phyloP scores from a whole-genome alignment of 2,329 filamentous ascomycete species.

The Thelonectria discophora region DNA sequence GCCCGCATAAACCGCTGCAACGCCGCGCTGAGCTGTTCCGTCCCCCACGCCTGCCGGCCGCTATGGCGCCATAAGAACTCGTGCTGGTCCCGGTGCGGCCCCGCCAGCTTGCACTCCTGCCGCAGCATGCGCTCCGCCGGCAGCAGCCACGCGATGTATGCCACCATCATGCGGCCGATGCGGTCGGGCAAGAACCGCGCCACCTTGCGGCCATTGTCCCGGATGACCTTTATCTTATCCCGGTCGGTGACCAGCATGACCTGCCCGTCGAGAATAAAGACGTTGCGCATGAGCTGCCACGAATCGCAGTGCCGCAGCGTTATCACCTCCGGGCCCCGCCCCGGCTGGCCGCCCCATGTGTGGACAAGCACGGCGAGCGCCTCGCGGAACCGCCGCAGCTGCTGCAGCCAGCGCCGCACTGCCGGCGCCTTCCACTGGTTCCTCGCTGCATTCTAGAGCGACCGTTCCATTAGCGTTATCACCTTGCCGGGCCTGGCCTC shows the following conservation, averaged over 20 bases:
- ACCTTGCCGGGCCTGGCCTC: not conserved
- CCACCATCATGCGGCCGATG: conserved; percentile 17
- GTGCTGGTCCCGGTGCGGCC: not conserved
- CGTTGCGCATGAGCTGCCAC: conserved; percentile 18
- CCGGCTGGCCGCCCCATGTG: conserved; percentile 20
- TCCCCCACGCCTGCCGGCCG: not conserved
- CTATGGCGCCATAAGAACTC: not conserved
- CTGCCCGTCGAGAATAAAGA: conserved; percentile 21
- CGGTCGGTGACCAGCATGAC: conserved; percentile 26
- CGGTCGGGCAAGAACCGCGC: conserved; percentile 19
- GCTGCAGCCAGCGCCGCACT: conserved; percentile 11
- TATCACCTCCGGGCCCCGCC: conserved; percentile 20
- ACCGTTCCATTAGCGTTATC: not conserved
- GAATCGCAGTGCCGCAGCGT: conserved; percentile 25
- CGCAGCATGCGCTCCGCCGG: not conserved
- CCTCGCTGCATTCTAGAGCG: conserved; percentile 13
- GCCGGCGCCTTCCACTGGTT: conserved; percentile 9
- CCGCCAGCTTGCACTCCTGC: not conserved
- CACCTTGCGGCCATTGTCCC: conserved; percentile 16
- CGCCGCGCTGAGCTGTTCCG: not conserved
- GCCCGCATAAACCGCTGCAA: not conserved
- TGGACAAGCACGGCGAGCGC: conserved; percentile 12
- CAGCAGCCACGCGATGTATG: conserved; percentile 16
- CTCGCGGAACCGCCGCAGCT: conserved; percentile 4
- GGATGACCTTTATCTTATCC: conserved; percentile 20